Evolutionary conservation across 805 yeast genomes (phyloP), one percentile per base, ranked within the genome.

Genomic region (Pichia occidentalis): DNA sequence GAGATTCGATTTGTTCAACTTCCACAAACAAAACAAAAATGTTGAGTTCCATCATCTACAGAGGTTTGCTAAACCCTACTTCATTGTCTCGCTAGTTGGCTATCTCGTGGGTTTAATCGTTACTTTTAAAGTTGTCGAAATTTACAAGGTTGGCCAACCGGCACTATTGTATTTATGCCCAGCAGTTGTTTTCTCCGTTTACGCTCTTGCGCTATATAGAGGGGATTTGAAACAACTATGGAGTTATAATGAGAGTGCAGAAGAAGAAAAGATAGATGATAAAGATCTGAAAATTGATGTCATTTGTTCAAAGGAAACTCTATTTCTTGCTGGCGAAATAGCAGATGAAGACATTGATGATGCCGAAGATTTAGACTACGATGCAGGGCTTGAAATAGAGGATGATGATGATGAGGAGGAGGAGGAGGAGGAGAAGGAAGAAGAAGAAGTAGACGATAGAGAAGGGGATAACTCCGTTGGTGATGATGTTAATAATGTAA

Each of bases 151-250:
- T 9, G 85, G 77, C 1, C 87, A 80, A 55, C 87, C 87, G 1
- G 86, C 86, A 1, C 58, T 81, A 44, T 51, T 81, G 14, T 80
- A 78, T 50, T 54, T 80, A 19, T 77, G 77, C 4, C 87, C 87
- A 4, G 49, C 60, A 4, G 31, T 70, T 21, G 24, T 64, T 0
- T 7, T 61, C 1, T 57, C 68, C 0, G 61, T 67, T 1, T n/a
- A 57, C 0, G 25, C 50, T 0, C 47, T 59, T 0, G 73, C 74
- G 0, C 34, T 48, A n/a, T n/a, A 38, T 4, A 56, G 56, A 19
- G 70, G 70, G 1, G 82, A 77, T 20, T 45, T 70, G 16, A 45
- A 35, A 0, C 42, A 51, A 16, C 37, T 75, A 9, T 71, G 70
- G 71, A 43, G 40, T 1, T 74, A 59, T 42, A 60, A 56, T 33